Percentiles rank a stretch among this genome's conserved stretches.
Evolutionary conservation across 2,329 filamentous ascomycete species (phyloP).

Genomic region (Alternaria novae-zelandiae): DNA sequence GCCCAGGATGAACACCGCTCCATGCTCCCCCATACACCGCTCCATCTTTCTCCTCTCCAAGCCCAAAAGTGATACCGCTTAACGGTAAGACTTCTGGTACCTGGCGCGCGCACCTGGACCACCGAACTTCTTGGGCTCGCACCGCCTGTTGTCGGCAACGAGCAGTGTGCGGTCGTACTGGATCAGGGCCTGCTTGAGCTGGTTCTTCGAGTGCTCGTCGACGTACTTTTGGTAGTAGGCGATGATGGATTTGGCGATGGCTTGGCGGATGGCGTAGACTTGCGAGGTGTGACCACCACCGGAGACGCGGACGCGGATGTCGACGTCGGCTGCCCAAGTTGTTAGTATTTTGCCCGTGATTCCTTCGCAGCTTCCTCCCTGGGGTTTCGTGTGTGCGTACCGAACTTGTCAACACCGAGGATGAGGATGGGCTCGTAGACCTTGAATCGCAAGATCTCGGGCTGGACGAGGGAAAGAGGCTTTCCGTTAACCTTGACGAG

Average conservation of each 20-base stretch:
- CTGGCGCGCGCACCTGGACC: slow-evolving; percentile 92
- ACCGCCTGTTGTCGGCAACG: slow-evolving; percentile 98
- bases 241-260: slow-evolving; percentile 94
- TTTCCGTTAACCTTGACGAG: slow-evolving; percentile 99
- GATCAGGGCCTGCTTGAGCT: slow-evolving; percentile 95
- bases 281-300: slow-evolving; percentile 98
- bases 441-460: slow-evolving; percentile 98
- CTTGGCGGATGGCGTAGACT: slow-evolving; percentile 98
- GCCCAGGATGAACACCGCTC: slow-evolving; percentile 48
- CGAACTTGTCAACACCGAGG: slow-evolving; percentile 96
- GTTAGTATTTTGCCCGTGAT: slow-evolving; percentile 15
- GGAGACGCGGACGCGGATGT: slow-evolving; percentile 95
- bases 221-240: slow-evolving; percentile 99
- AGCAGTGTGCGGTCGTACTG: slow-evolving; percentile 97
- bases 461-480: slow-evolving; percentile 91
- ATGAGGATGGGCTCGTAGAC: slow-evolving; percentile 99
- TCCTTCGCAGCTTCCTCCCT: slow-evolving; percentile 19
- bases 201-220: slow-evolving; percentile 99
- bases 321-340: slow-evolving; percentile 69
- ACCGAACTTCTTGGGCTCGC: slow-evolving; percentile 98
- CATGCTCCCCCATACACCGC: slow-evolving; percentile 36
- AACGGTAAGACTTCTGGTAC: slow-evolving; percentile 99
- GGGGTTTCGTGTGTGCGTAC: slow-evolving; percentile 45
- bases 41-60: slow-evolving; percentile 10
- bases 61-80: slow-evolving; percentile 53